Conservation (phyloP, 2,329 filamentous ascomycete species). For the Emmonsiellopsis sp. region DNA sequence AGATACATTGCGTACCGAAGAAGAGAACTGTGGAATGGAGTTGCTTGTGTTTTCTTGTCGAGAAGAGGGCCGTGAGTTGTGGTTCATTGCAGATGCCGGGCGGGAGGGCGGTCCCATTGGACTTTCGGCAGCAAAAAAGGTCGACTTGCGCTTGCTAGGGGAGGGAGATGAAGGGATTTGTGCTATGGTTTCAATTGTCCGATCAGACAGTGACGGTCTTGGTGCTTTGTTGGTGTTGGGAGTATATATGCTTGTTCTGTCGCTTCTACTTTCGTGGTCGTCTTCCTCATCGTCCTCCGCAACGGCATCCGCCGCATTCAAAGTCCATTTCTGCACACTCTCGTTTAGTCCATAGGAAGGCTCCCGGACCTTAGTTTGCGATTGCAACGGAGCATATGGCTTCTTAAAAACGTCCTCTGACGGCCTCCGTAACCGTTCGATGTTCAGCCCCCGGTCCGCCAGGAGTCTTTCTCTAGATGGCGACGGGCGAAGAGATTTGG, state of each 20-base stretch:
- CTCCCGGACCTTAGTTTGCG: conserved; percentile 16
- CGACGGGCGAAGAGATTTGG: conserved; percentile 36
- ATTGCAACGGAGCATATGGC: conserved; percentile 18
- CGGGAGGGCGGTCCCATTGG: conserved; percentile 53
- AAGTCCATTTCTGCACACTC: conserved; percentile 11
- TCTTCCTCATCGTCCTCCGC: conserved; percentile 15
- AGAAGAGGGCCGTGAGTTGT: conserved; percentile 29
- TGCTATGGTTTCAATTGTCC: conserved; percentile 76
- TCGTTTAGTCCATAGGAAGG: conserved; percentile 14
- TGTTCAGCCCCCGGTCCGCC: conserved; percentile 29
- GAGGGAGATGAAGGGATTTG: conserved; percentile 69
- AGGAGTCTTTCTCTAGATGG: conserved; percentile 40
- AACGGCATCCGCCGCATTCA: conserved; percentile 9
- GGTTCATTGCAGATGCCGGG: conserved; percentile 39
- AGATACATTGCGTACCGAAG: conserved; percentile 25
- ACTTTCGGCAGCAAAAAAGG: conserved; percentile 61
- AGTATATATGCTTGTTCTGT: background rate
- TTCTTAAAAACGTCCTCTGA: conserved; percentile 30
- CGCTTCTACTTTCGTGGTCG: conserved; percentile 13
- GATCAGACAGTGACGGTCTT: conserved; percentile 42
- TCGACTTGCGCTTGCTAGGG: conserved; percentile 55
- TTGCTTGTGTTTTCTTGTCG: conserved; percentile 46
- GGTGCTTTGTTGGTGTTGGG: conserved; percentile 4
- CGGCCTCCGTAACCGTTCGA: conserved; percentile 27
- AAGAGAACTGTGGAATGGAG: conserved; percentile 30